These are phyloP conservation scores for Gaultheria prostrata DNA, from an alignment of 148 eudicot species.

Conservation along the genomic window DNA sequence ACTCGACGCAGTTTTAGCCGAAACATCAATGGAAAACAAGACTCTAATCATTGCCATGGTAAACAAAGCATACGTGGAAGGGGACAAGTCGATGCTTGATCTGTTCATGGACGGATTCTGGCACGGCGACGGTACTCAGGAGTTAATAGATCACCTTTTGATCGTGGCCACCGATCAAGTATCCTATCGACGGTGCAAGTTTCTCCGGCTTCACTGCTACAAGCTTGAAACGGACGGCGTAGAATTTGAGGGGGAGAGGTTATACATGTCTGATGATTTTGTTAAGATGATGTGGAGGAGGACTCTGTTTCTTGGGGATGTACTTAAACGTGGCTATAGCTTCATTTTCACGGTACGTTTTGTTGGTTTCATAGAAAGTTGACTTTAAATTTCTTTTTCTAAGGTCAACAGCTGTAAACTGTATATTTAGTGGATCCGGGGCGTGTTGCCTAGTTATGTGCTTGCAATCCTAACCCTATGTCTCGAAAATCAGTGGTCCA, in stretches of 20 bases:
- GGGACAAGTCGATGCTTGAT: constrained; percentile 59
- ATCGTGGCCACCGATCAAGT: constrained; percentile 75
- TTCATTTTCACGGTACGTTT: constrained; percentile 82
- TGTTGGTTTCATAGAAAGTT: neutral
- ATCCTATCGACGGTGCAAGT: constrained; percentile 55
- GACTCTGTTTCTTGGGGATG: constrained; percentile 51
- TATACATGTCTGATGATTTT: constrained; percentile 66
- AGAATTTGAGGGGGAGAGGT: constrained; percentile 48
- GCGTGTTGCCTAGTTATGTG: too few relatives aligned
- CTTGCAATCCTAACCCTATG: too few relatives aligned
- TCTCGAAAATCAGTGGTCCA: too few relatives aligned
- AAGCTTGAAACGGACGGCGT: constrained; percentile 48
- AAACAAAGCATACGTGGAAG: constrained; percentile 54
- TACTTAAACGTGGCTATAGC: constrained; percentile 56
- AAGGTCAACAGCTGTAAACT: neutral
- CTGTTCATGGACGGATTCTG: constrained; percentile 77
- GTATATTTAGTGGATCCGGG: too few relatives aligned
- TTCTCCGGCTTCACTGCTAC: constrained; percentile 59
- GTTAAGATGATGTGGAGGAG: constrained; percentile 93
- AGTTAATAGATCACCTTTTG: constrained; percentile 43
- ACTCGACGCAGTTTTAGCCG: constrained; percentile 38
- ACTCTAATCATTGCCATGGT: constrained; percentile 12
- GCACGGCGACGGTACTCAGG: constrained; percentile 61
- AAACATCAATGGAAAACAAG: constrained; percentile 50
- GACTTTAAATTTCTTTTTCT: neutral